A percentile compares a stretch with the other conserved stretches of the same genome.
phyloP scores from a whole-genome alignment of 768 basidiomycete genomes.

The Ramaria rubella region DNA sequence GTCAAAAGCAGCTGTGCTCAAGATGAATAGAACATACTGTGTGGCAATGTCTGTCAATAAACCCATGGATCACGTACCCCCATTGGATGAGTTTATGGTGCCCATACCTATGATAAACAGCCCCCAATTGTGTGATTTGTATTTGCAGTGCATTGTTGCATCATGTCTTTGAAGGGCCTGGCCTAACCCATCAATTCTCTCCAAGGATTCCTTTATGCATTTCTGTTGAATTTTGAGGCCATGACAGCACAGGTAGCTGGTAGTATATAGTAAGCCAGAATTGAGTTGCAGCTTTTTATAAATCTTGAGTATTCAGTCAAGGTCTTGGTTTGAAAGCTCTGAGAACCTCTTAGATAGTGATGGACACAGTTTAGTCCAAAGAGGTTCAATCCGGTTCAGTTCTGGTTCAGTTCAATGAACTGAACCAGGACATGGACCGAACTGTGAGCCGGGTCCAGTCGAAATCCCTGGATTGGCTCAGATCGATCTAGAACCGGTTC shows the following conservation, averaged over 20 bases:
- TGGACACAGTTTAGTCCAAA: no score
- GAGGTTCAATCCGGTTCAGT: no score
- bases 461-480: no score
- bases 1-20: no score
- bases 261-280: constrained; percentile 24
- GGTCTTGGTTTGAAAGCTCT: background rate
- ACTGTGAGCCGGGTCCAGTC: no score
- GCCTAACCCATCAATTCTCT: constrained; percentile 27
- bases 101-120: no score
- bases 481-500: no score
- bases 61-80: constrained; percentile 21
- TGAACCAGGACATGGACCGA: no score
- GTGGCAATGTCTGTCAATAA: no score
- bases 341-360: constrained; percentile 13
- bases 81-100: constrained; percentile 16
- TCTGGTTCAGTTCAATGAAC: no score
- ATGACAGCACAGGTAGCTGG: constrained; percentile 23
- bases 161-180: constrained; percentile 15
- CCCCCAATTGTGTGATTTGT: background rate
- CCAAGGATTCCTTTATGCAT: constrained; percentile 22
- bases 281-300: constrained; percentile 17
- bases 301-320: constrained; percentile 9
- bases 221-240: constrained; percentile 22
- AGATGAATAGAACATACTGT: constrained; percentile 8
- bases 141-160: background rate